These are phyloP conservation scores for Anthoceros angustus DNA, from an alignment of 225 moss, liverwort and hornwort genomes.

Conservation along the genomic window DNA sequence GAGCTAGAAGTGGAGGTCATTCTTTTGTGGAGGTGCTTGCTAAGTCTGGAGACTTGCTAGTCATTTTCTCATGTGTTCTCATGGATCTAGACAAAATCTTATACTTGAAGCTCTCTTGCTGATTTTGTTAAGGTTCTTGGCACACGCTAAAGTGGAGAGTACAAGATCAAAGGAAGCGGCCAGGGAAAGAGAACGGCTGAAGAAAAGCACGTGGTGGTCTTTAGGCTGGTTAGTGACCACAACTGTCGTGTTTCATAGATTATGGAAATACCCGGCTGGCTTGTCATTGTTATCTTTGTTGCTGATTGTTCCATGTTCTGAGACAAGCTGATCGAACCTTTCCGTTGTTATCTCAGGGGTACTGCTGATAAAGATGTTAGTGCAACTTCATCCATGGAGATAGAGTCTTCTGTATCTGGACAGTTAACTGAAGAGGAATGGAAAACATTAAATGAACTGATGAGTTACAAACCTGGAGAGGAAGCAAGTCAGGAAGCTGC, in stretches of 20 bases:
- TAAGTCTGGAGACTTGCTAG: background rate
- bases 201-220: slow-evolving; percentile 81
- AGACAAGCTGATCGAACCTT: background rate
- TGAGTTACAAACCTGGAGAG: slow-evolving; percentile 83
- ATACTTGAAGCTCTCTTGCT: background rate
- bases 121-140: slow-evolving; percentile 48
- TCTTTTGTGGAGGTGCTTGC: slow-evolving; percentile 77
- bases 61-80: background rate
- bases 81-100: background rate
- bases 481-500: slow-evolving; percentile 68
- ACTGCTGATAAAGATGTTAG: slow-evolving; percentile 12
- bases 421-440: slow-evolving; percentile 92
- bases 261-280: too few relatives aligned
- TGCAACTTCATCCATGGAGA: slow-evolving; percentile 23
- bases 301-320: background rate
- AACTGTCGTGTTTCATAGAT: background rate
- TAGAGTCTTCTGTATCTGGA: slow-evolving; percentile 40
- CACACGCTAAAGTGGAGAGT: slow-evolving; percentile 92
- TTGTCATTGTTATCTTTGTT: too few relatives aligned
- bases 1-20: slow-evolving; percentile 88
- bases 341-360: slow-evolving; percentile 19
- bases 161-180: slow-evolving; percentile 92
- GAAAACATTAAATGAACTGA: slow-evolving; percentile 84
- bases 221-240: slow-evolving; percentile 56
- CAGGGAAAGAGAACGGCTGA: slow-evolving; percentile 62